A percentile compares a stretch with the other conserved stretches of the same genome.
phyloP scores from a whole-genome alignment of 805 yeast genomes.

The Candida orba region DNA sequence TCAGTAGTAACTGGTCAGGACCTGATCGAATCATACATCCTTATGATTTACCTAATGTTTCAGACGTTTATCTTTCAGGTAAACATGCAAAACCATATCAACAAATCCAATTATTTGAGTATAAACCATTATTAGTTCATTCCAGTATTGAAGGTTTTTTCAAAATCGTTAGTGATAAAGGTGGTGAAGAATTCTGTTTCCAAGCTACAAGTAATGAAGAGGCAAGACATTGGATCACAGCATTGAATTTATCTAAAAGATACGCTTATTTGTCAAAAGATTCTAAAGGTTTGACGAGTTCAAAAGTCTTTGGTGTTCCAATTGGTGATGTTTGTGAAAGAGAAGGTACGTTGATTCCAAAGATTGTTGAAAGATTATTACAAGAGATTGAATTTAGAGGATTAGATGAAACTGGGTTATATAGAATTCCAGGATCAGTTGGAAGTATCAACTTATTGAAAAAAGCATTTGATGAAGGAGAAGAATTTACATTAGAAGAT shows the following conservation, averaged over 20 bases:
- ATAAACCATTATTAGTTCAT: constrained; percentile 29
- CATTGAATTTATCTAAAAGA: constrained; percentile 32
- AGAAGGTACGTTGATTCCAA: constrained; percentile 57
- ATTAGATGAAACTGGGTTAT: constrained; percentile 82
- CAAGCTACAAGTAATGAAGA: constrained; percentile 61
- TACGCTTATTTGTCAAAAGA: constrained; percentile 35
- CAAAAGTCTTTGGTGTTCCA: constrained; percentile 82
- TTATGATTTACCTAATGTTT: constrained; percentile 53
- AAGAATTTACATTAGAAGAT: constrained; percentile 38
- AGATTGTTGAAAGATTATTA: constrained; percentile 56
- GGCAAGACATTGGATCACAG: constrained; percentile 66
- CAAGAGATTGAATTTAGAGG: constrained; percentile 82
- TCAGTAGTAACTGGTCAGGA: constrained; percentile 29
- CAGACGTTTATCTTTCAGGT: constrained; percentile 30
- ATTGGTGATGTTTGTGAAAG: constrained; percentile 66
- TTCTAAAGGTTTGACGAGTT: constrained; percentile 32
- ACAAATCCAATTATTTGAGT: constrained; percentile 37
- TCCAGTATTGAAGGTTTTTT: constrained; percentile 35
- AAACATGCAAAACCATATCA: constrained; percentile 41
- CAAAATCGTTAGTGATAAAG: constrained; percentile 33
- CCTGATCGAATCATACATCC: constrained; percentile 43
- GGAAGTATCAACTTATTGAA: constrained; percentile 49
- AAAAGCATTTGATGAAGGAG: constrained; percentile 47
- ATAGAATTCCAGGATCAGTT: constrained; percentile 64
- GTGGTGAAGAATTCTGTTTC: constrained; percentile 50